phyloP scores from a whole-genome alignment of 2,329 filamentous ascomycete species.

The Epicoccum sorghinum region DNA sequence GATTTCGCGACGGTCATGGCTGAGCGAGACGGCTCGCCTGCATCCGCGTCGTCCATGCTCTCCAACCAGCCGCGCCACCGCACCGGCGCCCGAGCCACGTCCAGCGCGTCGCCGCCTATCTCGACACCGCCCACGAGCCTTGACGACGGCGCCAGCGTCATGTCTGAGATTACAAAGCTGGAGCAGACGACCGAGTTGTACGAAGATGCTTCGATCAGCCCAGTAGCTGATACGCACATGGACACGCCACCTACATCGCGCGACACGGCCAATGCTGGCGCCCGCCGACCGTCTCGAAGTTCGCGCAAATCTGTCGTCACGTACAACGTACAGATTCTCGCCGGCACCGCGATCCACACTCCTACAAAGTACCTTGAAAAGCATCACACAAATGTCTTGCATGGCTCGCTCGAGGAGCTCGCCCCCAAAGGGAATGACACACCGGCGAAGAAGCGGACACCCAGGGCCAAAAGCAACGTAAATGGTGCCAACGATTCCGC shows the following conservation, averaged over 20 bases:
- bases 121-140: slow-evolving; percentile 72
- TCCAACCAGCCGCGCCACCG: slow-evolving; percentile 40
- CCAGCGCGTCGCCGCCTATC: slow-evolving; percentile 61
- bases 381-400: slow-evolving; percentile 46
- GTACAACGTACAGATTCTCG: slow-evolving; percentile 70
- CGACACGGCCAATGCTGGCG: slow-evolving; percentile 29
- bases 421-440: slow-evolving; percentile 19
- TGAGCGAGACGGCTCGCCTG: slow-evolving; percentile 43
- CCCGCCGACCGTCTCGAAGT: slow-evolving; percentile 52
- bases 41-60: slow-evolving; percentile 49
- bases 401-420: slow-evolving; percentile 33
- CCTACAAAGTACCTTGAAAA: slow-evolving; percentile 51
- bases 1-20: slow-evolving; percentile 36
- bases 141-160: slow-evolving; percentile 65
- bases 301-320: slow-evolving; percentile 64
- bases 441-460: slow-evolving; percentile 28
- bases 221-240: not conserved
- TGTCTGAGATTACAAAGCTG: slow-evolving; percentile 46
- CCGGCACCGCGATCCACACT: slow-evolving; percentile 67
- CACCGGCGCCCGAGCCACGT: slow-evolving; percentile 45
- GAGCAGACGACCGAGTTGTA: slow-evolving; percentile 33
- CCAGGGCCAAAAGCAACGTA: slow-evolving; percentile 18
- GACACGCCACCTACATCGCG: slow-evolving; percentile 26
- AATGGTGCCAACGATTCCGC: slow-evolving; percentile 31
- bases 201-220: slow-evolving; percentile 22